Percentiles rank a stretch among this genome's conserved stretches.
Conservation (phyloP, 768 basidiomycete genomes). For the Lentinula edodes region DNA sequence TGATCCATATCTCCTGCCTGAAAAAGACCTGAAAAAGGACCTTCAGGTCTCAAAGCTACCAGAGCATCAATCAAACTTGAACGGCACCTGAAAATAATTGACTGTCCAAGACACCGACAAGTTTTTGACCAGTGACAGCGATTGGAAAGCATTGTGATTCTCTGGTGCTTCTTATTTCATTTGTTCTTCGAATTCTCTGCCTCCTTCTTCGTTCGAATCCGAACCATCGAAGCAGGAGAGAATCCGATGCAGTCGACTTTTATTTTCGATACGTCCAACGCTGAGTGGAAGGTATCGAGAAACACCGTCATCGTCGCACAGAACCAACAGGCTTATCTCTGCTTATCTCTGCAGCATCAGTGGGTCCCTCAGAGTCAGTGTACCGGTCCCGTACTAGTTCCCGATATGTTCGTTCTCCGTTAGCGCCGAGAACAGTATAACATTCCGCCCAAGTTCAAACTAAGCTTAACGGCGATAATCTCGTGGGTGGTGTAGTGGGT, state of each 20-base stretch:
- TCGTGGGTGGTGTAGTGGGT: not conserved
- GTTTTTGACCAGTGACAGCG: too few species aligned
- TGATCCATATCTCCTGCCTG: too few species aligned
- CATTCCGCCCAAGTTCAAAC: not conserved
- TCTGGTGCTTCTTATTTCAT: not conserved
- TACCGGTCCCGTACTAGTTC: too few species aligned
- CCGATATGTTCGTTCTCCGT: not conserved
- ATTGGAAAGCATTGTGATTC: not conserved
- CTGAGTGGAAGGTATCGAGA: not conserved
- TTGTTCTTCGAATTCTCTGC: not conserved
- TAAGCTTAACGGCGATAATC: not conserved
- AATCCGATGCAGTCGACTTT: not conserved
- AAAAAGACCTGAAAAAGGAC: too few species aligned
- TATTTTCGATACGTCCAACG: not conserved
- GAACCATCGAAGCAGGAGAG: not conserved
- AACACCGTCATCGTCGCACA: not conserved
- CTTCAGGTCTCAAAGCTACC: too few species aligned
- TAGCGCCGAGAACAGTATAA: not conserved
- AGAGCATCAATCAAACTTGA: too few species aligned
- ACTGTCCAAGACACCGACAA: too few species aligned
- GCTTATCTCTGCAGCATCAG: not conserved
- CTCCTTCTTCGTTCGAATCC: not conserved
- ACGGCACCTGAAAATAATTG: too few species aligned
- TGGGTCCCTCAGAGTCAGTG: too few species aligned
- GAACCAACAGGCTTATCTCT: too few species aligned